A percentile compares a stretch with the other conserved stretches of the same genome.
phyloP scores from a whole-genome alignment of 768 basidiomycete species.

The Suillus ampliporus region DNA sequence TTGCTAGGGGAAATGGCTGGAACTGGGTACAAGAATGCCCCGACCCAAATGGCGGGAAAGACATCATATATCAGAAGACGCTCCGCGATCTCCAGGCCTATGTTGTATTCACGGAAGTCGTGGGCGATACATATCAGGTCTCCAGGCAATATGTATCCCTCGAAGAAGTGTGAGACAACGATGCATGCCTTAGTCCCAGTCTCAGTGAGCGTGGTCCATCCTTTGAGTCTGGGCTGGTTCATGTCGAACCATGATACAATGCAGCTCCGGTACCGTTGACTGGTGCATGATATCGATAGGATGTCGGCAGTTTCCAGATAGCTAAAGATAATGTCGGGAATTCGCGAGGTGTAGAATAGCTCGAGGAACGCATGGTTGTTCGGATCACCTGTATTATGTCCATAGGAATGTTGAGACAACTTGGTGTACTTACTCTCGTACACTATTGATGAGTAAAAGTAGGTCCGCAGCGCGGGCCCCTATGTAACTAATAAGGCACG shows the following conservation, averaged over 20 bases:
- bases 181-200: not conserved
- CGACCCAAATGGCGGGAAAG: not conserved
- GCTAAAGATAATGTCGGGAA: too few relatives aligned
- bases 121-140: too few relatives aligned
- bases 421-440: too few relatives aligned
- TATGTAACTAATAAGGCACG: too few relatives aligned
- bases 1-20: too few relatives aligned
- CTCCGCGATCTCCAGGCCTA: not conserved
- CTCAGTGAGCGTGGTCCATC: not conserved
- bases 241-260: not conserved
- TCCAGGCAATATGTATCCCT: not conserved
- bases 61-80: not conserved
- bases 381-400: too few relatives aligned
- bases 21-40: not conserved
- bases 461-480: too few relatives aligned
- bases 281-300: not conserved
- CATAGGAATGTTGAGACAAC: too few relatives aligned
- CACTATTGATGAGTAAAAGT: too few relatives aligned
- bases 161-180: not conserved
- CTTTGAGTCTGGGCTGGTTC: not conserved
- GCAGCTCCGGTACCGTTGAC: not conserved
- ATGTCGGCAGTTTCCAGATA: not conserved
- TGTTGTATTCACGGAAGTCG: not conserved
- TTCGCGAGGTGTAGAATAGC: too few relatives aligned
- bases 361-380: too few relatives aligned